Percentiles rank a stretch among this genome's conserved stretches.
Evolutionary conservation across 306 rosid species (phyloP).

Genomic region (Glycine tomentella): DNA sequence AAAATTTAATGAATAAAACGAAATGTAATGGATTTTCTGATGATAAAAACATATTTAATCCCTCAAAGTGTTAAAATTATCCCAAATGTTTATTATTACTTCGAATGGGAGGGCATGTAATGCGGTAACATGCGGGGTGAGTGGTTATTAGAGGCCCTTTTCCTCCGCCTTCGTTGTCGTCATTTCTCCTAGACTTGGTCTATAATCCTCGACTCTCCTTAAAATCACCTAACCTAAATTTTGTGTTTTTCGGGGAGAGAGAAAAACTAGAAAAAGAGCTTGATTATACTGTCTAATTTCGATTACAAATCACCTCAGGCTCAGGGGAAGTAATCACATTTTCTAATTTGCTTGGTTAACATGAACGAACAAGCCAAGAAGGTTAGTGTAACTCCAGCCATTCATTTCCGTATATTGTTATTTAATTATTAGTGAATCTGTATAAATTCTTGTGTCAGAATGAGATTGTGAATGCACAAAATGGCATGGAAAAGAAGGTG

Average conservation of each 20-base stretch:
- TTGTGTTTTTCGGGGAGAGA: background rate
- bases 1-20: no score
- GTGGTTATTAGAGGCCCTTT: slow-evolving; percentile 41
- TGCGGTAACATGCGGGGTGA: slow-evolving; percentile 12
- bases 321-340: background rate
- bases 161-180: slow-evolving; percentile 42
- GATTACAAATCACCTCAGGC: slow-evolving; percentile 23
- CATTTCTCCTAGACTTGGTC: slow-evolving; percentile 20
- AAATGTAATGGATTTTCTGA: no score
- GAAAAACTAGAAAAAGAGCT: background rate
- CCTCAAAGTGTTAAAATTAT: no score
- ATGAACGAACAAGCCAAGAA: slow-evolving; percentile 57
- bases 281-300: background rate
- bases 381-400: slow-evolving; percentile 49
- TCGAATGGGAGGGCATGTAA: background rate
- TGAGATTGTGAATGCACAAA: slow-evolving; percentile 37
- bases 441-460: slow-evolving; percentile 45
- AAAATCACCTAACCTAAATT: background rate
- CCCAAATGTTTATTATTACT: no score
- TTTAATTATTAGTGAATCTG: background rate
- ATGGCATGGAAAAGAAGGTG: slow-evolving; percentile 56
- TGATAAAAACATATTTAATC: no score
- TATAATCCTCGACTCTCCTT: slow-evolving; percentile 18
- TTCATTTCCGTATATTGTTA: background rate
- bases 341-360: slow-evolving; percentile 27